Percentiles rank a stretch among this genome's conserved stretches.
Evolutionary conservation across 2,329 filamentous ascomycete species (phyloP).

Genomic region (Penicillium sp.): DNA sequence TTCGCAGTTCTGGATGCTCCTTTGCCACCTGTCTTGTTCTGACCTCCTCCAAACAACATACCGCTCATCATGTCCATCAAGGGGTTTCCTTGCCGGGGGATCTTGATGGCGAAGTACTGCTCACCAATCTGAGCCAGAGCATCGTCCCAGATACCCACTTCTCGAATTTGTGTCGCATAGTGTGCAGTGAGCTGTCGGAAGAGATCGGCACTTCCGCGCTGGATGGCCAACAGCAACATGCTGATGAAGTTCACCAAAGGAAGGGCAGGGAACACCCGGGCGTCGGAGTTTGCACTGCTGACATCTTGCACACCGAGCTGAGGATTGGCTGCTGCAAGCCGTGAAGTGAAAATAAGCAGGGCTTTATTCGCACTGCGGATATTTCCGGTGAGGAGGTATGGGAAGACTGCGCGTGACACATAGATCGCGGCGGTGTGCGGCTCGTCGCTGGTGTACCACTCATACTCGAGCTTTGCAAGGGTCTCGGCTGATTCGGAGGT

Average conservation of each 20-base stretch:
- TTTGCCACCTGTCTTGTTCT: slow-evolving; percentile 41
- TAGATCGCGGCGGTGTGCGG: slow-evolving; percentile 85
- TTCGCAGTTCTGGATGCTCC: slow-evolving; percentile 44
- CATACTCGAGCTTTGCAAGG: slow-evolving; percentile 80
- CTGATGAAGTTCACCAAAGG: slow-evolving; percentile 95
- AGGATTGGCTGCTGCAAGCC: slow-evolving; percentile 58
- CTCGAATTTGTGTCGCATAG: slow-evolving; percentile 75
- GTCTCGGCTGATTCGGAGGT: slow-evolving; percentile 83
- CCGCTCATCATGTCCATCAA: slow-evolving; percentile 98
- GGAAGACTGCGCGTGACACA: slow-evolving; percentile 80
- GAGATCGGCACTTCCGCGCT: slow-evolving; percentile 73
- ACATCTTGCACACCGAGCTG: slow-evolving; percentile 77
- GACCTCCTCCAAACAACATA: slow-evolving; percentile 70
- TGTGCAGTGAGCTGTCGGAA: slow-evolving; percentile 80
- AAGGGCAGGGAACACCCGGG: slow-evolving; percentile 82
- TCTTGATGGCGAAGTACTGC: slow-evolving; percentile 93
- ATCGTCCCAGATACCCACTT: slow-evolving; percentile 76
- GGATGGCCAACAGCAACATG: slow-evolving; percentile 77
- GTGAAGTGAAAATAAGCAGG: slow-evolving; percentile 71
- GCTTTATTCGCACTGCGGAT: slow-evolving; percentile 82
- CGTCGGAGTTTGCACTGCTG: slow-evolving; percentile 68
- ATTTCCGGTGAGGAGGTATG: slow-evolving; percentile 88
- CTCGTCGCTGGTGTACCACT: slow-evolving; percentile 89
- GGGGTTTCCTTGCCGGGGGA: slow-evolving; percentile 85
- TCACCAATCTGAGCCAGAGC: slow-evolving; percentile 84